Percentiles rank a stretch among this genome's conserved stretches.
Conservation (phyloP, 139 green algal genomes). For the Chlorella sp. region DNA sequence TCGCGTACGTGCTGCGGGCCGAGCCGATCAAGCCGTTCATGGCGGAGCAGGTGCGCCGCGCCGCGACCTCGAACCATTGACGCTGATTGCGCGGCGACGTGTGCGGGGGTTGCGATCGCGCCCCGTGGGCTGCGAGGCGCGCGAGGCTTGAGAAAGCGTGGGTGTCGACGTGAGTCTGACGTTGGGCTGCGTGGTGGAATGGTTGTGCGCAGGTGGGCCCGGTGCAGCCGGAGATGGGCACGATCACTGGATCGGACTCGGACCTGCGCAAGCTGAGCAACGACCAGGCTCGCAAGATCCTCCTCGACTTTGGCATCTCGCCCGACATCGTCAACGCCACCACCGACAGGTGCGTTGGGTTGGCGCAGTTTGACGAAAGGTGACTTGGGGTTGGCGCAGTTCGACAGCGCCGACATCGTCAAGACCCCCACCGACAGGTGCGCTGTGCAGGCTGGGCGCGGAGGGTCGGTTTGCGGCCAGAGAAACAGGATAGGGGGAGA, state of each 20-base stretch:
- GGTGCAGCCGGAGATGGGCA: background rate
- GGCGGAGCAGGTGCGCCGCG: too few species aligned
- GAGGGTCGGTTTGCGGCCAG: too few species aligned
- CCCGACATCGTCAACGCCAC: background rate
- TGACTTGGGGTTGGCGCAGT: background rate
- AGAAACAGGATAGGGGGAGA: too few species aligned
- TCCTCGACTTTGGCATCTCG: background rate
- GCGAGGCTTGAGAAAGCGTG: too few species aligned
- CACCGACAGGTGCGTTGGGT: background rate
- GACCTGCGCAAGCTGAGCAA: constrained; percentile 6
- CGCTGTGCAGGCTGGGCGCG: too few species aligned
- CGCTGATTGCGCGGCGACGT: too few species aligned
- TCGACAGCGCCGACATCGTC: too few species aligned
- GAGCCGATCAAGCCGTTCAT: background rate
- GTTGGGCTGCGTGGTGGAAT: background rate
- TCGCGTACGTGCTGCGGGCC: background rate
- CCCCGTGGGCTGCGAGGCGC: too few species aligned
- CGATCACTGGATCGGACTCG: constrained; percentile 2
- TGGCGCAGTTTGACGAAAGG: background rate
- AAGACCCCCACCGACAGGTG: too few species aligned
- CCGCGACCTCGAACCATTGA: too few species aligned
- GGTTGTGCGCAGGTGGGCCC: background rate
- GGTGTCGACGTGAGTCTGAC: too few species aligned
- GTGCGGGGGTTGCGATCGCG: too few species aligned
- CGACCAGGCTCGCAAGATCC: background rate